A percentile compares a stretch with the other conserved stretches of the same genome.
phyloP scores from a whole-genome alignment of 2,329 filamentous ascomycete genomes.

The Alternaria angustiovoidea region DNA sequence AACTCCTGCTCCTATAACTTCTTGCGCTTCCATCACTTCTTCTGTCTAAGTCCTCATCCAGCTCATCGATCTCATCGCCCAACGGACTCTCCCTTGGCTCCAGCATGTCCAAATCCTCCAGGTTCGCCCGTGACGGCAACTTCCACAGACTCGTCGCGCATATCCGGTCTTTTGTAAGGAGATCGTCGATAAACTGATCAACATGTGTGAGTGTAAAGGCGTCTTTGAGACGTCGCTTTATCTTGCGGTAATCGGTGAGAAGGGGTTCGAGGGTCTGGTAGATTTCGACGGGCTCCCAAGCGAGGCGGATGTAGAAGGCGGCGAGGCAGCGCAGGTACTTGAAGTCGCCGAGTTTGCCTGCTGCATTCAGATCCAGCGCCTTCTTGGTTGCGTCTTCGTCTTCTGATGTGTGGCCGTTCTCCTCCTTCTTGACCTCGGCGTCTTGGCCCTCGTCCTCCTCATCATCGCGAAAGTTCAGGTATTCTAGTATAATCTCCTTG shows the following conservation, averaged over 20 bases:
- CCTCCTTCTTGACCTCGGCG: slow-evolving; percentile 48
- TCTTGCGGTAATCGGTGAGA: slow-evolving; percentile 81
- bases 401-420: slow-evolving; percentile 7
- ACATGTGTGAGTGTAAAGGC: slow-evolving; percentile 80
- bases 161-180: slow-evolving; percentile 86
- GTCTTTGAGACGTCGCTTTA: slow-evolving; percentile 77
- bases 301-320: slow-evolving; percentile 91
- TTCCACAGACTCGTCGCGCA: slow-evolving; percentile 94
- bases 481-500: slow-evolving; percentile 80
- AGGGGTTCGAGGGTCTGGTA: slow-evolving; percentile 83
- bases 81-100: slow-evolving; percentile 86
- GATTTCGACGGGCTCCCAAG: slow-evolving; percentile 81
- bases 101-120: slow-evolving; percentile 89
- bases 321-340: slow-evolving; percentile 89
- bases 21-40: slow-evolving; percentile 20
- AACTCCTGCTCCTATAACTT: slow-evolving; percentile 23
- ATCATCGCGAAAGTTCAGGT: slow-evolving; percentile 67
- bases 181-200: slow-evolving; percentile 92
- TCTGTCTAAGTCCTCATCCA: slow-evolving; percentile 31
- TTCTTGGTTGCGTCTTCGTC: slow-evolving; percentile 16
- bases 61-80: slow-evolving; percentile 75
- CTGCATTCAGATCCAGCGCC: slow-evolving; percentile 38
- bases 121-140: slow-evolving; percentile 78
- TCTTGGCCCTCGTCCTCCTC: slow-evolving; percentile 28
- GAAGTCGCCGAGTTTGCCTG: slow-evolving; percentile 55